These are phyloP conservation scores for Coelastrella sp. DNA, from an alignment of 139 green algal genomes.

Conservation along the genomic window DNA sequence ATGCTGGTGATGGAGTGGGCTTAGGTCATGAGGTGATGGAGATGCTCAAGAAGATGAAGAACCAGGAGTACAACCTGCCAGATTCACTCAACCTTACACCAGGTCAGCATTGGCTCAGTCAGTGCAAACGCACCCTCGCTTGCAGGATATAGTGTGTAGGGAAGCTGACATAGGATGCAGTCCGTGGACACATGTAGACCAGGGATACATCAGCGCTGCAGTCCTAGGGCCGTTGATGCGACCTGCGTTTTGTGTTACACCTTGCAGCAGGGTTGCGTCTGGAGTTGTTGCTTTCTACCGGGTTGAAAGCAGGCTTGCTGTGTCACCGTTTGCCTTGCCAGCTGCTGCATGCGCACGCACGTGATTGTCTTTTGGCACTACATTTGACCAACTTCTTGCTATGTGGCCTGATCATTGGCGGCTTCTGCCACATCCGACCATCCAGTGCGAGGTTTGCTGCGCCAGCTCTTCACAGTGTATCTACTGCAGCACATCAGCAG, in stretches of 20 bases:
- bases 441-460: background rate
- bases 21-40: constrained; percentile 69
- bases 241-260: too few relatives aligned
- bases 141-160: too few relatives aligned
- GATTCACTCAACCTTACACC: constrained; percentile 38
- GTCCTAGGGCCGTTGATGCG: too few relatives aligned
- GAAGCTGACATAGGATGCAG: too few relatives aligned
- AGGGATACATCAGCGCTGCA: too few relatives aligned
- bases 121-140: too few relatives aligned
- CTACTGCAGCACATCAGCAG: background rate
- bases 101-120: background rate
- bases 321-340: background rate
- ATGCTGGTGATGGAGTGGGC: background rate
- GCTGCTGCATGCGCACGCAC: too few relatives aligned
- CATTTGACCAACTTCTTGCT: too few relatives aligned
- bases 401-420: too few relatives aligned
- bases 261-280: too few relatives aligned
- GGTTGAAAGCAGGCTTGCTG: background rate
- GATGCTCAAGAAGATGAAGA: constrained; percentile 50
- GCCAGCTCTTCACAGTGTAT: background rate
- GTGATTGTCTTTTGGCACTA: too few relatives aligned
- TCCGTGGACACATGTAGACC: background rate
- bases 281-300: background rate
- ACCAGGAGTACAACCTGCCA: constrained; percentile 44
- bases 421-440: background rate